A percentile compares a stretch with the other conserved stretches of the same genome.
Conservation (phyloP, 78 protist species). For the Ministeria vibrans region DNA sequence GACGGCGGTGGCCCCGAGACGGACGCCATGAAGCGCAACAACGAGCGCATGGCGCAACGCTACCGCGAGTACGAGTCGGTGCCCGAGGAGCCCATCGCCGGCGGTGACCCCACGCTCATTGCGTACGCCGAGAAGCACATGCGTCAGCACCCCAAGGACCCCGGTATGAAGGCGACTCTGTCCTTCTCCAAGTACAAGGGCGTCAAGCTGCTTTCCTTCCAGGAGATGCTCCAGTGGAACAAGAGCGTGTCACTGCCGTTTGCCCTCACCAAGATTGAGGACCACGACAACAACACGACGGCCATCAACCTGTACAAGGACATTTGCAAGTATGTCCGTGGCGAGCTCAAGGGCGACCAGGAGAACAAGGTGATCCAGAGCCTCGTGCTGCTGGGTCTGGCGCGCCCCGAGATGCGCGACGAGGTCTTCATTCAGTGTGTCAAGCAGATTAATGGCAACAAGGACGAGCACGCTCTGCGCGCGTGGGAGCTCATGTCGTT, state of each 20-base stretch:
- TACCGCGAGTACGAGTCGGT: not conserved
- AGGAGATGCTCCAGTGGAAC: not conserved
- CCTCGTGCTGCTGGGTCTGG: not conserved
- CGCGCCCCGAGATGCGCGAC: conserved; percentile 24
- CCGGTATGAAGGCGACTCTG: not conserved
- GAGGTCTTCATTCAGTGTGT: conserved; percentile 31
- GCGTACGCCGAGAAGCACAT: not conserved
- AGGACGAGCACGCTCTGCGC: not conserved
- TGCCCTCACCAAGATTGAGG: conserved; percentile 4
- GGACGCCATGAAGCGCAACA: not conserved
- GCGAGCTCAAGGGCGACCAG: conserved; percentile 2
- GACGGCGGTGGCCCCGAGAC: not conserved
- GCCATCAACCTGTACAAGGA: conserved; percentile 19
- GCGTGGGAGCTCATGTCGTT: not conserved
- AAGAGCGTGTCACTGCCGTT: conserved; percentile 11
- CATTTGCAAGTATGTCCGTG: not conserved
- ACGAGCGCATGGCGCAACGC: not conserved
- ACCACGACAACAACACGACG: not conserved
- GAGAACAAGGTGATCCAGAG: not conserved
- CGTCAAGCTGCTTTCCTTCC: not conserved
- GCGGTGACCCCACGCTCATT: not conserved
- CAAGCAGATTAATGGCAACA: conserved; percentile 14
- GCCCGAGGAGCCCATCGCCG: not conserved
- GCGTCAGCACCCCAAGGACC: not conserved
- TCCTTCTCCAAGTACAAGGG: not conserved